A percentile compares a stretch with the other conserved stretches of the same genome.
These are phyloP conservation scores for Ceratocystis eucalypticola DNA, from an alignment of 2,329 filamentous ascomycete species.

Conservation along the genomic window DNA sequence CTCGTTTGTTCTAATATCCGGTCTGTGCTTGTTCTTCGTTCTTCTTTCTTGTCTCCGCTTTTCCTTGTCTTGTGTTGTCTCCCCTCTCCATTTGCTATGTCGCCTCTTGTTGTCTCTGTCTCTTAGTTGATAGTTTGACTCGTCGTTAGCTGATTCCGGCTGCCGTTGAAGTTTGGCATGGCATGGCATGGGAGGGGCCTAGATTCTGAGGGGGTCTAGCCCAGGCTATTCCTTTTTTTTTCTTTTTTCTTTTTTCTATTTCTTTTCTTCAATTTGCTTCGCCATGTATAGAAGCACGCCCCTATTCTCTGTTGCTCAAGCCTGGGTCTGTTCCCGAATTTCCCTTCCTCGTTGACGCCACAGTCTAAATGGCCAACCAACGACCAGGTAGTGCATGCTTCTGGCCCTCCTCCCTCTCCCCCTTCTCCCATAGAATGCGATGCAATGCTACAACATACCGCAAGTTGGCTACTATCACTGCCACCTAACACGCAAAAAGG, in stretches of 20 bases:
- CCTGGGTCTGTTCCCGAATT: background rate
- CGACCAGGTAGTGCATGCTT: background rate
- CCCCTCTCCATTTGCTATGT: background rate
- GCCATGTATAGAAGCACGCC: background rate
- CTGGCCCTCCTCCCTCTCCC: too few species aligned
- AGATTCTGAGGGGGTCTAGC: background rate
- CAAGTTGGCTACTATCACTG: background rate
- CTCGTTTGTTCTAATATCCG: background rate
- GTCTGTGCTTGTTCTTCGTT: slow-evolving; percentile 3
- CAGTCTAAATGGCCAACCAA: background rate
- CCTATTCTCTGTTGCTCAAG: background rate
- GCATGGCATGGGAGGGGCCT: background rate
- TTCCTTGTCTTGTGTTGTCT: background rate
- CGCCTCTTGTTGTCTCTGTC: background rate
- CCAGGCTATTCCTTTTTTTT: background rate
- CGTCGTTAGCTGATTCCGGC: slow-evolving; percentile 4
- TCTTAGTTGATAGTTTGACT: slow-evolving; percentile 2
- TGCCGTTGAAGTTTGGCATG: background rate
- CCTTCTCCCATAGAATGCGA: background rate
- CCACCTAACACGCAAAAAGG: background rate
- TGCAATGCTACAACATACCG: background rate
- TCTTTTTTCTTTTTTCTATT: background rate
- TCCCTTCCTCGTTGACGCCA: background rate
- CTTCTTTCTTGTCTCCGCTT: background rate
- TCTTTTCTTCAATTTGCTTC: background rate